These are phyloP conservation scores for Verticillium klebahnii DNA, from an alignment of 2,329 filamentous ascomycete species.

Conservation along the genomic window DNA sequence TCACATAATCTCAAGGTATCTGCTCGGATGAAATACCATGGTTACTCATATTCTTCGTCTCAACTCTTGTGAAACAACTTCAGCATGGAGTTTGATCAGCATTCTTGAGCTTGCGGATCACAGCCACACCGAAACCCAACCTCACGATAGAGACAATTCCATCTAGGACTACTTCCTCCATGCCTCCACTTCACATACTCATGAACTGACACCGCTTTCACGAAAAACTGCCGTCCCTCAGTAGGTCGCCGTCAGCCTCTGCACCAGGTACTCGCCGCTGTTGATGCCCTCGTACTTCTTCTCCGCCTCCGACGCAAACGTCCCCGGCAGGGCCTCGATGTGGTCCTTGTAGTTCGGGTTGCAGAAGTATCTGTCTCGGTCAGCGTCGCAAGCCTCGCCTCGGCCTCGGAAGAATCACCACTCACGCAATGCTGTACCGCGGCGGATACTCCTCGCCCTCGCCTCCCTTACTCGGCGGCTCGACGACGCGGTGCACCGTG, in stretches of 20 bases:
- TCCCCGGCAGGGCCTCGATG: constrained; percentile 80
- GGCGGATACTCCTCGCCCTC: constrained; percentile 61
- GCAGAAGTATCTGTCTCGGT: constrained; percentile 65
- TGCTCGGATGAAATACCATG: too few relatives aligned
- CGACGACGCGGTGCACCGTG: constrained; percentile 84
- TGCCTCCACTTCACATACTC: too few relatives aligned
- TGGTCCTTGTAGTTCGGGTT: constrained; percentile 73
- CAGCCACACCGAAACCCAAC: too few relatives aligned
- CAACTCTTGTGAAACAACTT: too few relatives aligned
- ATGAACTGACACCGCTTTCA: too few relatives aligned
- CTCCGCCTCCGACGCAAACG: constrained; percentile 56
- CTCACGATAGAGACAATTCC: too few relatives aligned
- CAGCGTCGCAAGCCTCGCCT: background rate
- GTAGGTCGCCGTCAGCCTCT: constrained; percentile 73
- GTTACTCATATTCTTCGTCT: too few relatives aligned
- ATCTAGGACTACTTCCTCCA: too few relatives aligned
- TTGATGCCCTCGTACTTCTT: constrained; percentile 79
- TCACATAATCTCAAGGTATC: too few relatives aligned
- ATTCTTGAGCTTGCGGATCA: too few relatives aligned
- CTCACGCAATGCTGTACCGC: constrained; percentile 78
- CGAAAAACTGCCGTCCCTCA: constrained; percentile 21
- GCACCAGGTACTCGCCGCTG: constrained; percentile 75
- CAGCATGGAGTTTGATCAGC: too few relatives aligned
- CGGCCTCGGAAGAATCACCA: constrained; percentile 11
- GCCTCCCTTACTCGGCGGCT: constrained; percentile 61